These are phyloP conservation scores for Bretziella fagacearum DNA, from an alignment of 2,329 filamentous ascomycete genomes.

Conservation along the genomic window DNA sequence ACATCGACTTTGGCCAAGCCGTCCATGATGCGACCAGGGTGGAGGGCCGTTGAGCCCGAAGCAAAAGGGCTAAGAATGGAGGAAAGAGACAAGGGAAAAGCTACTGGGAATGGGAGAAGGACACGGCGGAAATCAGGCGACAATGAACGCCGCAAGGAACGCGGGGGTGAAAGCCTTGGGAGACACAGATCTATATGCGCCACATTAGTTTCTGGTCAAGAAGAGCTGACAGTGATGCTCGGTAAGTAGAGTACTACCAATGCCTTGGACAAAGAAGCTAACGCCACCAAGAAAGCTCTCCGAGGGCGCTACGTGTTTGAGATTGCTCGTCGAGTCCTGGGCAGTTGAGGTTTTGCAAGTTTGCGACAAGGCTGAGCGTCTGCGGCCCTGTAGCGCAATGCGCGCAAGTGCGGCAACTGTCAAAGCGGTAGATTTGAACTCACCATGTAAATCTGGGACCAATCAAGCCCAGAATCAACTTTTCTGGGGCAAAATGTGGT, in stretches of 20 bases:
- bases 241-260: too few species aligned
- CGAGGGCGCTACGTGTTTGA: too few species aligned
- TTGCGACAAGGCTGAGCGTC: slow-evolving; percentile 14
- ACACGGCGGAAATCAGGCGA: too few species aligned
- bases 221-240: not conserved
- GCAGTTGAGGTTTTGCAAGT: too few species aligned
- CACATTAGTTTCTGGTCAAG: not conserved
- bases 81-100: not conserved
- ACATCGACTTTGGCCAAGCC: slow-evolving; percentile 18
- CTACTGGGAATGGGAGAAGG: not conserved
- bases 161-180: too few species aligned
- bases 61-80: not conserved
- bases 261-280: not conserved
- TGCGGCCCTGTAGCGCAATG: not conserved
- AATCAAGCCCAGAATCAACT: not conserved
- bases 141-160: too few species aligned
- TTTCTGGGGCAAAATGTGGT: not conserved
- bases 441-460: slow-evolving; percentile 2
- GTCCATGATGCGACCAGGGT: not conserved
- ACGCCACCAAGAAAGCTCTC: too few species aligned
- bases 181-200: too few species aligned
- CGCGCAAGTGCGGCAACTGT: not conserved
- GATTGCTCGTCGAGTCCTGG: too few species aligned
- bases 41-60: not conserved
- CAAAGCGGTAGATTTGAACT: slow-evolving; percentile 3